Percentiles rank a stretch among this genome's conserved stretches.
phyloP scores from a whole-genome alignment of 257 asterid species.

The Plantago ovata region DNA sequence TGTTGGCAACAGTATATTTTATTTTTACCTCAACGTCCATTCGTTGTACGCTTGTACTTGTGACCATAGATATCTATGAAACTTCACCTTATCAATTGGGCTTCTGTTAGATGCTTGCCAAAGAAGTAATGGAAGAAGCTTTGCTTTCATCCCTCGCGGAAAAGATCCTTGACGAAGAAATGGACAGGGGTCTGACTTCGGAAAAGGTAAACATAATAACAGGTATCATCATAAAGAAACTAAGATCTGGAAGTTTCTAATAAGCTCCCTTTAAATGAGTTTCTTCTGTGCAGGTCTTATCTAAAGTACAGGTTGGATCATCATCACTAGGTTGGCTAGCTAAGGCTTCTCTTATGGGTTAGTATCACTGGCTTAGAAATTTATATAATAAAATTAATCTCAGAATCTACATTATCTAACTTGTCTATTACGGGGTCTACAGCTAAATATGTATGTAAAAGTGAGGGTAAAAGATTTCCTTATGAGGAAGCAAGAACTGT shows the following conservation, averaged over 20 bases:
- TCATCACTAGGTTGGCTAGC: slow-evolving; percentile 84
- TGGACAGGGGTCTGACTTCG: slow-evolving; percentile 53
- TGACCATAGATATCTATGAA: slow-evolving; percentile 7
- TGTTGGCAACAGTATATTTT: slow-evolving; percentile 5
- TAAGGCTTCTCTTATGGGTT: slow-evolving; percentile 85
- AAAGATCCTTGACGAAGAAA: slow-evolving; percentile 54
- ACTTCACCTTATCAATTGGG: slow-evolving; percentile 15
- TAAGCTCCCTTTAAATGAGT: slow-evolving; percentile 7
- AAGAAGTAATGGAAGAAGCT: slow-evolving; percentile 71
- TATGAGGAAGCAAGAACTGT: slow-evolving; percentile 68
- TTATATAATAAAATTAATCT: background rate
- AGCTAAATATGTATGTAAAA: slow-evolving; percentile 82
- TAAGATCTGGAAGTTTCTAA: slow-evolving; percentile 4
- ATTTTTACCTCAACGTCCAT: background rate
- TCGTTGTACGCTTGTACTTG: slow-evolving; percentile 6
- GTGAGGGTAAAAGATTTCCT: slow-evolving; percentile 71
- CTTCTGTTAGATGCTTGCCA: slow-evolving; percentile 81
- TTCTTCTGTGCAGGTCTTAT: slow-evolving; percentile 56
- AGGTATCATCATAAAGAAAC: no score
- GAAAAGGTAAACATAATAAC: no score
- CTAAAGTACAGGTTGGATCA: slow-evolving; percentile 87
- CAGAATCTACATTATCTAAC: slow-evolving; percentile 1
- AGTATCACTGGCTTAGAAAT: slow-evolving; percentile 26
- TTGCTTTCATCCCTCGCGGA: slow-evolving; percentile 69
- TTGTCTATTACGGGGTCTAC: slow-evolving; percentile 23